Evolutionary conservation across 805 yeast genomes (phyloP).

Genomic region (Wickerhamomyces ciferrii): DNA sequence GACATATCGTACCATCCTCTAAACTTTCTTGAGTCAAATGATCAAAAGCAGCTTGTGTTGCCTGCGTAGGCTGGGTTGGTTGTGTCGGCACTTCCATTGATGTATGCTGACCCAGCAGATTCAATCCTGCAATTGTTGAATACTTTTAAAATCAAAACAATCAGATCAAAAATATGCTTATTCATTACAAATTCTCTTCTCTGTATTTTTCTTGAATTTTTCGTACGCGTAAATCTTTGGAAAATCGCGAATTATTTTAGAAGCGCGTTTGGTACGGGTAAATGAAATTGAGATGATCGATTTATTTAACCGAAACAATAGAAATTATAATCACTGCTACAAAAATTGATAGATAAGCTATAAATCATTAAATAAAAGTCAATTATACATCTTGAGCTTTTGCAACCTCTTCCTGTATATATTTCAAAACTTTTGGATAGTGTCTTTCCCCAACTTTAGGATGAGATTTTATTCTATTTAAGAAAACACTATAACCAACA

Average conservation of each 20-base stretch:
- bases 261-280: neutral
- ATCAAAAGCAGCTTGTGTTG: conserved; percentile 35
- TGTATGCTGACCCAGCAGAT: neutral
- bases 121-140: neutral
- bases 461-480: conserved; percentile 42
- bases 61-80: conserved; percentile 35
- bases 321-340: too few species aligned
- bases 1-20: conserved; percentile 41
- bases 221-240: neutral
- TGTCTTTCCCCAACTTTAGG: conserved; percentile 42
- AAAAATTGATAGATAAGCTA: too few species aligned
- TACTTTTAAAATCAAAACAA: too few species aligned
- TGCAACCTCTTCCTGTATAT: conserved; percentile 20
- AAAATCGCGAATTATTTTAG: neutral
- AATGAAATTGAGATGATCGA: too few species aligned
- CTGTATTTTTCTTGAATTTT: neutral
- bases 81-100: conserved; percentile 30
- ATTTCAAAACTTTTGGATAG: conserved; percentile 36
- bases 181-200: neutral
- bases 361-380: too few species aligned
- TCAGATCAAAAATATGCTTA: neutral
- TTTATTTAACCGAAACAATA: too few species aligned
- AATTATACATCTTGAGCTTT: conserved; percentile 1
- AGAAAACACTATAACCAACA: conserved; percentile 40
- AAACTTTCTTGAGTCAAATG: conserved; percentile 31